A percentile compares a stretch with the other conserved stretches of the same genome.
Evolutionary conservation across 2,329 filamentous ascomycete species (phyloP).

Genomic region (Apiospora phragmitis): DNA sequence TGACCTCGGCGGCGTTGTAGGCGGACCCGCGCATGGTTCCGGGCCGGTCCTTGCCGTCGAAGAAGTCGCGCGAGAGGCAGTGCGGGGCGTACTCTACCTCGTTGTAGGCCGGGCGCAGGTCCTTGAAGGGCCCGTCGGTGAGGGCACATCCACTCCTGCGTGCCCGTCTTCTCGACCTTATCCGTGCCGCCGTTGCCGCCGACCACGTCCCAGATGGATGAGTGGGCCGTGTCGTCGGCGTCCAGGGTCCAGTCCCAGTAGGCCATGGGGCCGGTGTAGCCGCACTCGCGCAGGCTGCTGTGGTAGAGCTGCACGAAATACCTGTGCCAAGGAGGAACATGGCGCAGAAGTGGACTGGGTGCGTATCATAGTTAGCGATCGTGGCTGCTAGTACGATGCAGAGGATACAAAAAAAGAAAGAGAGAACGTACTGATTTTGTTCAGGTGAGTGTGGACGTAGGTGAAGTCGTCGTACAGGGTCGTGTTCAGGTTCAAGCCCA

Average conservation of each 20-base stretch:
- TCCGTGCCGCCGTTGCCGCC: conserved; percentile 1
- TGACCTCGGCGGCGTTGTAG: neutral
- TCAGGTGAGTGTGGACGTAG: conserved; percentile 8
- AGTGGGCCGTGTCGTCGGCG: neutral
- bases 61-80: conserved; percentile 6
- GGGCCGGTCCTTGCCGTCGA: neutral
- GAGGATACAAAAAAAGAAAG: neutral
- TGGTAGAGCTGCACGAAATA: conserved; percentile 10
- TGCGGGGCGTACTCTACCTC: neutral
- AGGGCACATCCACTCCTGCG: neutral
- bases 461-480: conserved; percentile 12
- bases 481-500: neutral
- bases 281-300: neutral
- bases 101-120: conserved; percentile 4
- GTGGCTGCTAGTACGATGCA: neutral
- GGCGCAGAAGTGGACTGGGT: neutral
- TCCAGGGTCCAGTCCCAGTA: conserved; percentile 10
- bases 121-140: conserved; percentile 3
- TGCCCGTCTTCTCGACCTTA: neutral
- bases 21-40: neutral
- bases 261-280: conserved; percentile 8
- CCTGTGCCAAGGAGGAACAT: conserved; percentile 11
- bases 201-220: neutral
- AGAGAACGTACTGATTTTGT: neutral
- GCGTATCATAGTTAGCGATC: neutral